These are phyloP conservation scores for Lentinula aciculospora DNA, from an alignment of 768 basidiomycete species.

Conservation along the genomic window DNA sequence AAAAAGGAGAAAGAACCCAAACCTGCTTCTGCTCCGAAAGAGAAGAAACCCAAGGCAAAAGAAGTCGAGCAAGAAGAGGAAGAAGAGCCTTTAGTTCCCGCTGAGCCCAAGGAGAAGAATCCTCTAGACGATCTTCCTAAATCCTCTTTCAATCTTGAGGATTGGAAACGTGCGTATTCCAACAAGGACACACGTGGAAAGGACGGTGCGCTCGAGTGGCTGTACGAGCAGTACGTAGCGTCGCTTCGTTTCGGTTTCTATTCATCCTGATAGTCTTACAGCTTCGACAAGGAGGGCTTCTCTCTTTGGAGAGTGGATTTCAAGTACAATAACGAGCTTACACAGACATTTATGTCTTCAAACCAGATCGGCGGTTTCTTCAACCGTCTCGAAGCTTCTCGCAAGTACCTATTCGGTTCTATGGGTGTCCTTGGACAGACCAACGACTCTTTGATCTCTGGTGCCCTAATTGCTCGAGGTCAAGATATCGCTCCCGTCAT, in stretches of 20 bases:
- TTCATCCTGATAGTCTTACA: slow-evolving; percentile 21
- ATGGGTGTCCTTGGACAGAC: slow-evolving; percentile 81
- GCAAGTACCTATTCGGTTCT: slow-evolving; percentile 95
- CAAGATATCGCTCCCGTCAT: slow-evolving; percentile 66
- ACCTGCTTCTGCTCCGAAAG: slow-evolving; percentile 27
- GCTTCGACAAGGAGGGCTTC: slow-evolving; percentile 86
- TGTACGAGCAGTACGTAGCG: slow-evolving; percentile 81
- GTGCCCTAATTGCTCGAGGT: slow-evolving; percentile 81
- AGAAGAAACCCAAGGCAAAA: slow-evolving; percentile 51
- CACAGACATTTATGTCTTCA: slow-evolving; percentile 88
- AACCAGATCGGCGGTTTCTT: slow-evolving; percentile 96
- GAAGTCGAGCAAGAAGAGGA: slow-evolving; percentile 72
- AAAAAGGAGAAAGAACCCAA: slow-evolving; percentile 59
- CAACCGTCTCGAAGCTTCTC: slow-evolving; percentile 94
- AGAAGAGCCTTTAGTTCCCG: slow-evolving; percentile 65
- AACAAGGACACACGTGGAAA: slow-evolving; percentile 94
- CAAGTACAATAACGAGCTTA: slow-evolving; percentile 95
- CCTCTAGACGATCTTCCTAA: slow-evolving; percentile 90
- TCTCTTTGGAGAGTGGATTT: slow-evolving; percentile 91
- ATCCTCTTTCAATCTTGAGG: slow-evolving; percentile 83
- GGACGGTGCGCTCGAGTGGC: slow-evolving; percentile 86
- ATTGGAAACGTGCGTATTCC: slow-evolving; percentile 97
- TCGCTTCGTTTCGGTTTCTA: background rate
- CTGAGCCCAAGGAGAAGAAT: slow-evolving; percentile 90
- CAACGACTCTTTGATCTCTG: slow-evolving; percentile 78